These are phyloP conservation scores for Penicillium janthinellum DNA, from an alignment of 2,329 filamentous ascomycete species.

Conservation along the genomic window DNA sequence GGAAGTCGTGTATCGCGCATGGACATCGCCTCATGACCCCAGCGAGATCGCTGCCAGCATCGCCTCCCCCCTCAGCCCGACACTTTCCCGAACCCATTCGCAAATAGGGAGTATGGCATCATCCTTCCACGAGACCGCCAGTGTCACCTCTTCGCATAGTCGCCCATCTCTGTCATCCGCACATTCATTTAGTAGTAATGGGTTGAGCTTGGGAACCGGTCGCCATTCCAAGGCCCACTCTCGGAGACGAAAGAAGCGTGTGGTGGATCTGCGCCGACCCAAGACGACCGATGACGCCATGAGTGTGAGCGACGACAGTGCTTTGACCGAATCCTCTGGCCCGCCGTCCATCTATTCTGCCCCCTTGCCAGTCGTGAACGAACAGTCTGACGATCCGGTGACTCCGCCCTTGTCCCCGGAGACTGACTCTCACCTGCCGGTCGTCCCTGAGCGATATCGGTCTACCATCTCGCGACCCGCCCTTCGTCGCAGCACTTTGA, in stretches of 20 bases:
- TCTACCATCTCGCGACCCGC: slow-evolving; percentile 31
- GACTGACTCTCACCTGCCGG: slow-evolving; percentile 34
- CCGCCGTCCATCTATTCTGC: slow-evolving; percentile 55
- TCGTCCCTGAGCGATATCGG: slow-evolving; percentile 39
- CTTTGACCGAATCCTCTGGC: slow-evolving; percentile 43
- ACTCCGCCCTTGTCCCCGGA: slow-evolving; percentile 55
- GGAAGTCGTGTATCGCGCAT: slow-evolving; percentile 89
- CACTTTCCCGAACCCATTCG: slow-evolving; percentile 65
- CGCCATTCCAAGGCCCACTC: slow-evolving; percentile 49
- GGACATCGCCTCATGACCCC: slow-evolving; percentile 77
- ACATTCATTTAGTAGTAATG: slow-evolving; percentile 43
- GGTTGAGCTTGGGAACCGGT: slow-evolving; percentile 42
- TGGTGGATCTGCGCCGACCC: slow-evolving; percentile 50
- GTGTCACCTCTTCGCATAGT: slow-evolving; percentile 66
- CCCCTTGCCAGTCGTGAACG: slow-evolving; percentile 60
- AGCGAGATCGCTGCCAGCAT: slow-evolving; percentile 55
- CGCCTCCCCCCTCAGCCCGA: slow-evolving; percentile 48
- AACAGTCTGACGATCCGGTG: slow-evolving; percentile 58
- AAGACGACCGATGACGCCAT: slow-evolving; percentile 45
- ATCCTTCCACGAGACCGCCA: slow-evolving; percentile 68
- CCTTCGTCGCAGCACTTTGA: slow-evolving; percentile 27
- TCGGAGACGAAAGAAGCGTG: slow-evolving; percentile 51
- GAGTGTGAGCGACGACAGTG: slow-evolving; percentile 47
- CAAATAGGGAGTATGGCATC: slow-evolving; percentile 69
- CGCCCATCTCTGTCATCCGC: slow-evolving; percentile 47